phyloP scores from a whole-genome alignment of 2,329 filamentous ascomycete species.

The Lasiodiplodia sp. region DNA sequence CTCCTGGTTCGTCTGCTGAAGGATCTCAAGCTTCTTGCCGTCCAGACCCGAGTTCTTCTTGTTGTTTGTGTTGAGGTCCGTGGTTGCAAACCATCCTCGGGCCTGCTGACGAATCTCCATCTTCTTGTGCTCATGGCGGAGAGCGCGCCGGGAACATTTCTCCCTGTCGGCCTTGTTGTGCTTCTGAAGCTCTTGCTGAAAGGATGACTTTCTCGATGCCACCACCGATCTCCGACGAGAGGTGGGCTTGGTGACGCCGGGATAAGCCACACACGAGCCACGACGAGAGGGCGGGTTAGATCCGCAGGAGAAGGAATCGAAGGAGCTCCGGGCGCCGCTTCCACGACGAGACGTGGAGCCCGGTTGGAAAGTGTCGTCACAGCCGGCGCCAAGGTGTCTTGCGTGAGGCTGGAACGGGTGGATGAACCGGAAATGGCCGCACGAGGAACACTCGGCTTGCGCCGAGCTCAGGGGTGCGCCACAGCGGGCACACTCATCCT shows the following conservation, averaged over 20 bases:
- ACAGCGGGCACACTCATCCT: conserved; percentile 26
- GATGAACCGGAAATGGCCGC: conserved; percentile 20
- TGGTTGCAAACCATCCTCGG: conserved; percentile 10
- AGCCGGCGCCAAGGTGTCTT: conserved; percentile 18
- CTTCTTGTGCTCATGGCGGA: conserved; percentile 20
- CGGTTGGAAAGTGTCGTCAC: conserved; percentile 14
- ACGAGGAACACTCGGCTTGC: conserved; percentile 22
- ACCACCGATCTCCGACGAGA: conserved; percentile 8
- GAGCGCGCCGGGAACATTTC: conserved; percentile 10
- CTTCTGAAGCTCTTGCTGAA: conserved; percentile 17
- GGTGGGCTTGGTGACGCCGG: conserved; percentile 1
- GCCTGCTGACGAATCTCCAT: conserved; percentile 25
- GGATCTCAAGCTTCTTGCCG: conserved; percentile 29
- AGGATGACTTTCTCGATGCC: neutral
- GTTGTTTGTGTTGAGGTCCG: conserved; percentile 25
- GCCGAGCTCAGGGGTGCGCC: conserved; percentile 25
- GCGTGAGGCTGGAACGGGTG: conserved; percentile 25
- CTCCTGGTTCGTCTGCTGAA: conserved; percentile 20
- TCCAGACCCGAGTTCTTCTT: conserved; percentile 26
- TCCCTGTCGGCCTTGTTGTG: conserved; percentile 24
- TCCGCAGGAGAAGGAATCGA: conserved; percentile 16
- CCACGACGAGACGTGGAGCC: conserved; percentile 27
- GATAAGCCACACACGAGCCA: conserved; percentile 17
- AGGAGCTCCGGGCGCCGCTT: conserved; percentile 18
- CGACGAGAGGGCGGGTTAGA: conserved; percentile 27